These are phyloP conservation scores for Podospora tetraspora DNA, from an alignment of 495 filamentous ascomycete genomes.

Conservation along the genomic window DNA sequence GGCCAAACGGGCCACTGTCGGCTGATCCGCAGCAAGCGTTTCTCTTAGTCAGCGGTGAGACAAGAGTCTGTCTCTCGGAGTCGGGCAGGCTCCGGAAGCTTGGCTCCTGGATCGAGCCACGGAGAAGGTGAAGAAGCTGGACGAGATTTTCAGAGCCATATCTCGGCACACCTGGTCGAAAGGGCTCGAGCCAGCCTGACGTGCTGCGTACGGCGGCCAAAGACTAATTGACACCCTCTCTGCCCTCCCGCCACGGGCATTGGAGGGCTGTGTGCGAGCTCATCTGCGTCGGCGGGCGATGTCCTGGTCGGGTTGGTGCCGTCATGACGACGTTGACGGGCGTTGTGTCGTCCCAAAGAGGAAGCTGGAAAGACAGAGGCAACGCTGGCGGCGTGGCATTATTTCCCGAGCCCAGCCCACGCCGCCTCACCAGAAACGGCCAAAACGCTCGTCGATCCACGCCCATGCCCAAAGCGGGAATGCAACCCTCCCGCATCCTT, in stretches of 20 bases:
- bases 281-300: not conserved
- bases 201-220: not conserved
- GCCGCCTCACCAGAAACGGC: slow-evolving; percentile 19
- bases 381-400: slow-evolving; percentile 25
- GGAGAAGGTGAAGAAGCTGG: not conserved
- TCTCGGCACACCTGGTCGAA: not conserved
- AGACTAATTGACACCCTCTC: slow-evolving; percentile 6
- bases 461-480: slow-evolving; percentile 24
- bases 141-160: not conserved
- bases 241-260: not conserved
- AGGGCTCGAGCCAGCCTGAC: not conserved
- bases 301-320: slow-evolving; percentile 12
- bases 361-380: slow-evolving; percentile 24
- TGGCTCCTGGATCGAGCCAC: not conserved
- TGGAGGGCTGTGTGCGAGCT: not conserved
- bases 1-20: not conserved
- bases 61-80: not conserved
- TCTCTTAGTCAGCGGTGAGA: not conserved
- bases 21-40: not conserved
- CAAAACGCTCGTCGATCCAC: slow-evolving; percentile 32
- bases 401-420: slow-evolving; percentile 24
- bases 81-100: not conserved
- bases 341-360: slow-evolving; percentile 19
- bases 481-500: slow-evolving; percentile 13
- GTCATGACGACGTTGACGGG: slow-evolving; percentile 14